phyloP scores from a whole-genome alignment of 2,329 filamentous ascomycete genomes.

The Erysiphe pulchra region DNA sequence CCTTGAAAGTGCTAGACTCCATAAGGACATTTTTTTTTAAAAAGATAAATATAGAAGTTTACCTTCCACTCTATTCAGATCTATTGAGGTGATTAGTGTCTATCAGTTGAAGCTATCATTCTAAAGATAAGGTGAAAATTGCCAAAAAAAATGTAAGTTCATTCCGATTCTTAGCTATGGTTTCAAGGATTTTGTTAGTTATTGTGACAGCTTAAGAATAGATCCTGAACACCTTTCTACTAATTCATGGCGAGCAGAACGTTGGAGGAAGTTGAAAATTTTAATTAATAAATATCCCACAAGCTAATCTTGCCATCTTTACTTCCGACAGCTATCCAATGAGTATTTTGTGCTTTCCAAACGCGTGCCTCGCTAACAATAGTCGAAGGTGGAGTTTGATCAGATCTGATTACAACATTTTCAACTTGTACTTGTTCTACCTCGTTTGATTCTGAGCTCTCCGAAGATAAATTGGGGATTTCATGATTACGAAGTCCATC shows the following conservation, averaged over 20 bases:
- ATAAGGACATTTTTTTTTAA: too few species aligned
- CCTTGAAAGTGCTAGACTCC: too few species aligned
- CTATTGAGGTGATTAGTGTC: too few species aligned
- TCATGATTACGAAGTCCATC: not conserved
- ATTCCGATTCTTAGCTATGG: too few species aligned
- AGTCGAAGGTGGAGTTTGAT: constrained; percentile 9
- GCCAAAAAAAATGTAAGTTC: not conserved
- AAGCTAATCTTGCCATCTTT: constrained; percentile 91
- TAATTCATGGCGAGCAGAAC: not conserved
- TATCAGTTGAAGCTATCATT: too few species aligned
- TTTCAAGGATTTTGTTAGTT: too few species aligned
- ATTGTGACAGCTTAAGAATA: too few species aligned
- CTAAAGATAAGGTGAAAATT: too few species aligned
- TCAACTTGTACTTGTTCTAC: not conserved
- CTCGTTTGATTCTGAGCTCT: not conserved
- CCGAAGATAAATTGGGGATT: not conserved
- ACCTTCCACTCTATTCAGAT: too few species aligned
- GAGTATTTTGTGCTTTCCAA: constrained; percentile 38
- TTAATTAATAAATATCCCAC: constrained; percentile 56
- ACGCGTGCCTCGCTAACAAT: constrained; percentile 37
- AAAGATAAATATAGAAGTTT: too few species aligned
- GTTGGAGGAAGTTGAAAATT: not conserved
- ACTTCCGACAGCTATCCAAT: constrained; percentile 75
- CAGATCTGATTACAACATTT: not conserved
- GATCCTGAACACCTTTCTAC: too few species aligned